A percentile compares a stretch with the other conserved stretches of the same genome.
Conservation (phyloP, 352 stramenopile species). For the Phytophthora pseudosyringae region DNA sequence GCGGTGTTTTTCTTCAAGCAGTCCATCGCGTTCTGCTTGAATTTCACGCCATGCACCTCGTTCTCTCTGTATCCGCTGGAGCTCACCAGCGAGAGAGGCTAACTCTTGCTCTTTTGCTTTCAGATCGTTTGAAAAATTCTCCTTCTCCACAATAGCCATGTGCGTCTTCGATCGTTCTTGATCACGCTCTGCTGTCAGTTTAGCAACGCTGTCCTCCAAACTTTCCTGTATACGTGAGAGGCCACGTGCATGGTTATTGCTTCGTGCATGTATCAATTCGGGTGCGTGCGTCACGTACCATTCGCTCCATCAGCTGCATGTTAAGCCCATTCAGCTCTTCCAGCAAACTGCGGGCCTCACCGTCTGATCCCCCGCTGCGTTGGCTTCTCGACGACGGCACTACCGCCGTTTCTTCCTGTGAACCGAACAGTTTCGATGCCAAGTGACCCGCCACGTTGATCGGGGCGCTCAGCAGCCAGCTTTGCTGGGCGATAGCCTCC, state of each 20-base stretch:
- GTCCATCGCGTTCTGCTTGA: constrained; percentile 74
- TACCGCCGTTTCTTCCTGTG: constrained; percentile 39
- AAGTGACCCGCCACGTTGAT: constrained; percentile 69
- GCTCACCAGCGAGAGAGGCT: constrained; percentile 51
- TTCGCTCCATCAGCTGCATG: constrained; percentile 81
- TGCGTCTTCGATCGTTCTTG: constrained; percentile 76
- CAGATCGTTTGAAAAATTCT: constrained; percentile 56
- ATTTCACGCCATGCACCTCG: constrained; percentile 81
- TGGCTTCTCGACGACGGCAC: constrained; percentile 29
- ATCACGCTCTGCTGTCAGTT: constrained; percentile 78
- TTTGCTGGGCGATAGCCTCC: constrained; percentile 59
- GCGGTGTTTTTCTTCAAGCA: constrained; percentile 86
- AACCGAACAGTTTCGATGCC: constrained; percentile 76
- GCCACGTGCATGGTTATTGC: not conserved
- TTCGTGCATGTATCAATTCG: not conserved
- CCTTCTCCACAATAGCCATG: constrained; percentile 67
- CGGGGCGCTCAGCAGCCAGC: constrained; percentile 70
- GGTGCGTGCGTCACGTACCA: constrained; percentile 45
- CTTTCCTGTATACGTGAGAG: constrained; percentile 50
- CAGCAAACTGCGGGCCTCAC: constrained; percentile 73
- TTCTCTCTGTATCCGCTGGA: constrained; percentile 79
- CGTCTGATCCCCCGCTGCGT: constrained; percentile 28
- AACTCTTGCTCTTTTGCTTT: constrained; percentile 62
- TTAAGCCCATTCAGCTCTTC: constrained; percentile 87
- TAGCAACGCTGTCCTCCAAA: constrained; percentile 72